phyloP scores from a whole-genome alignment of 2,329 filamentous ascomycete species.

The Orbilia ellipsospora region DNA sequence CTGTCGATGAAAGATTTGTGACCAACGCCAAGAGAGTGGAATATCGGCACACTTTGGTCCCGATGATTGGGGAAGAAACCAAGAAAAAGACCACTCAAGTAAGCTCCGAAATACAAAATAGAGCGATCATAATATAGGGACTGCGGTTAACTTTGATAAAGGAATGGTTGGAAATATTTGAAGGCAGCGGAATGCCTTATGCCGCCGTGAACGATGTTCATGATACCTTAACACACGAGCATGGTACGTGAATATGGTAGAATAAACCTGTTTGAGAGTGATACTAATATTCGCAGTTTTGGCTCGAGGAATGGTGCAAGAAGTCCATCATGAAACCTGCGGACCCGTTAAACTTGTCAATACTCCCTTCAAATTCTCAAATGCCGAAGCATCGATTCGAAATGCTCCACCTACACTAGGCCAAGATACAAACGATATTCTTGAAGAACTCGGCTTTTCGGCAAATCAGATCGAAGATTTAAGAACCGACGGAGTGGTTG shows the following conservation, averaged over 20 bases:
- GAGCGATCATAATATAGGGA: background rate
- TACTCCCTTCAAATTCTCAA: constrained; percentile 92
- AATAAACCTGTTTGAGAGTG: constrained; percentile 3
- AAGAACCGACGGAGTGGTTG: constrained; percentile 75
- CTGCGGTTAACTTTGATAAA: constrained; percentile 58
- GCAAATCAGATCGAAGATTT: constrained; percentile 70
- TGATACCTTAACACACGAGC: constrained; percentile 81
- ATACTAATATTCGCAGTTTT: constrained; percentile 63
- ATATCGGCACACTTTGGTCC: constrained; percentile 81
- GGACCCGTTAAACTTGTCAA: constrained; percentile 91
- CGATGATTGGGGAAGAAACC: constrained; percentile 80
- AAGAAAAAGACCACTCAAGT: constrained; percentile 76
- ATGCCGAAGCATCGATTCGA: constrained; percentile 79
- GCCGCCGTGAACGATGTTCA: constrained; percentile 95
- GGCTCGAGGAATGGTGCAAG: constrained; percentile 88
- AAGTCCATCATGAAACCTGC: constrained; percentile 83
- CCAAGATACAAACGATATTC: constrained; percentile 83
- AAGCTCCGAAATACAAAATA: background rate
- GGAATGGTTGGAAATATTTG: constrained; percentile 86
- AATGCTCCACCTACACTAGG: constrained; percentile 85
- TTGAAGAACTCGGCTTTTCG: constrained; percentile 67
- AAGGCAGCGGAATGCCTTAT: constrained; percentile 93
- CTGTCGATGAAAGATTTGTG: constrained; percentile 69
- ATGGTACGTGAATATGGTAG: constrained; percentile 69
- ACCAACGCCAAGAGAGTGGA: constrained; percentile 74